Base-by-base conservation (phyloP, 352 stramenopile species). In the Phytophthora europaea region DNA sequence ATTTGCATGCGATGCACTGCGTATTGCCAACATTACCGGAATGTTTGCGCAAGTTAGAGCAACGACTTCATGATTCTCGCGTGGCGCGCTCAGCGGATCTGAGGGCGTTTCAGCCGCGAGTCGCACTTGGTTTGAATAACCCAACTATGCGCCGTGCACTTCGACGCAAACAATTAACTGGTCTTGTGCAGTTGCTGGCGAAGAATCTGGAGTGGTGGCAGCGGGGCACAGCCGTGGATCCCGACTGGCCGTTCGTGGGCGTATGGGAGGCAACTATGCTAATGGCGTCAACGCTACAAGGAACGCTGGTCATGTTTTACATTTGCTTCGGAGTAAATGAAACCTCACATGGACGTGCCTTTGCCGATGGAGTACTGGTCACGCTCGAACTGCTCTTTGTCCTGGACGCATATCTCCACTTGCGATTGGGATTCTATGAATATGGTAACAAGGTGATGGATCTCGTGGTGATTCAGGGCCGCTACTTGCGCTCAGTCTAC, bases 381-480 rank as follows among this genome's bases (percentile, higher is more conserved):
- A 52, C 72, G 8, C 36, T 91, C 6, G 83, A 92, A 43, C 50
- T 81, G 18, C 48, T 73, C 8, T 91, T 89, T 23, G 33, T 87
- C 0, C n/a, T 88, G 1, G 84, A 92, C 38, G 76, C 84, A 0
- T 82, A 87, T 36, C 59, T 92, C 9, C 76, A 87, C 7, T 86
- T 77, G 2, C 75, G 78, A 1, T 78, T 89, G 34, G 83, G 84
- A 0, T 92, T 82, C 65, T 92, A 89, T 62, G 73, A 86, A 45
- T 91, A 84, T 31, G 84, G 83, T 33, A 91, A 92, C 67, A 92
- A 92, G 53, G 72, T 91, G 5, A 89, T 89, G 79, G 76, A 87
- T 61, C 28, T 83, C 13, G 45, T 45, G 0, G 43, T 67, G 4
- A 89, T 92, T 61, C 78, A 76, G 26, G 28, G 47, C 1, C 80